Base-by-base conservation (phyloP, 768 basidiomycete genomes). In the Tylopilus vinaceipallidus region DNA sequence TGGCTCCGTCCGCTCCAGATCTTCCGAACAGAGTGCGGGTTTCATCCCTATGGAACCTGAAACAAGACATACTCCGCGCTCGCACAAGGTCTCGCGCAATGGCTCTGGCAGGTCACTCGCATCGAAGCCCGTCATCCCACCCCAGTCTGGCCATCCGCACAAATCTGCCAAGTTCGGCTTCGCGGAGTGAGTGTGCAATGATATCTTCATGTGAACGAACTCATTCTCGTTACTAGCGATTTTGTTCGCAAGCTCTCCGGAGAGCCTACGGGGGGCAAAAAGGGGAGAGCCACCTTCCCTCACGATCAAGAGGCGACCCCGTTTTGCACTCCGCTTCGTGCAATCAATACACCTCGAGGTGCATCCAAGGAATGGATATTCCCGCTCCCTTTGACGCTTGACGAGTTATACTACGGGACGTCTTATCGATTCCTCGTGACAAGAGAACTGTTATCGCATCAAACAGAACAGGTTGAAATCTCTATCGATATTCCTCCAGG, bases 301-400 rank as follows among this genome's bases (percentile, higher is more conserved):
- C 36, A 50, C 17, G 55, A 58, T 33, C 40, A 56, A 38, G 54
- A 64, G 24, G 46, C 54, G 35, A 54, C 40, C 10, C 42, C 57
- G 2, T 74, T 68, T 46, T 65, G 63, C 6, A 69, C 75, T 29
- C 75, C 75, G 12, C 66, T 79, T 16, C 66, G 49, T 58, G 62
- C 52, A 63, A 76, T 52, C 63, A 76, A 57, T 68, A 75, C 51
- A 54, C 75, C 52, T 44, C 58, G 66, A 35, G 74, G 74, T 23
- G 55, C 62, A 35, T 72, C 75, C 26, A 77, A 76, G 53, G 84
- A 86, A 61, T 87, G 85, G 83, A 70, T 77, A n/a, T 86, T 84
- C 67, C 78, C 82, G 0, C 75, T 88, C 6, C 70, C 73, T 16
- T 65, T 86, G 47, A 75, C 78, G 2, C 74, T 88, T 17, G 81